Evolutionary conservation across 169 alveolate genomes (phyloP).

Genomic region (Plasmodium fragile): DNA sequence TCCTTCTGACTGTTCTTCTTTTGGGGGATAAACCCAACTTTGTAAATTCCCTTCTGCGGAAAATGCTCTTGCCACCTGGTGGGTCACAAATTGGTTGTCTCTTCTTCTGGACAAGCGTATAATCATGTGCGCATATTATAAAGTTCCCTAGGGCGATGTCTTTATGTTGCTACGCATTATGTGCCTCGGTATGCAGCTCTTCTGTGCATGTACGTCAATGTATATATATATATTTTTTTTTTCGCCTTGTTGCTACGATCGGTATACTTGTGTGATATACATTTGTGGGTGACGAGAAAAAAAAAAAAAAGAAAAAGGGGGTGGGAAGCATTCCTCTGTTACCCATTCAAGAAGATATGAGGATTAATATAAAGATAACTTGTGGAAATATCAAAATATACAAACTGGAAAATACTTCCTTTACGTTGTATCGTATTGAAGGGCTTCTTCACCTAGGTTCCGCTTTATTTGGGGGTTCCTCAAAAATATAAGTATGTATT

Average conservation of each 20-base stretch:
- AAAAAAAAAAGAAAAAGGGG: background rate
- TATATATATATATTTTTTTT: background rate
- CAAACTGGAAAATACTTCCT: background rate
- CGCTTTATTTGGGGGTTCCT: background rate
- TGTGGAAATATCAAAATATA: background rate
- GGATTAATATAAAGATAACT: background rate
- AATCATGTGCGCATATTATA: background rate
- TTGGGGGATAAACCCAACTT: background rate
- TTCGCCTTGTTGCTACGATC: background rate
- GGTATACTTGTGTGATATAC: background rate
- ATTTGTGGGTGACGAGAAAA: background rate
- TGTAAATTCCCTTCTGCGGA: background rate
- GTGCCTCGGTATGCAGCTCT: background rate
- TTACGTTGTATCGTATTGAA: background rate
- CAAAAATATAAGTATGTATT: background rate
- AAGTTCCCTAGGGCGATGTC: constrained; percentile 2
- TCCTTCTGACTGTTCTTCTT: background rate
- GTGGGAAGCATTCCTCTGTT: background rate
- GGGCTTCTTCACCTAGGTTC: background rate
- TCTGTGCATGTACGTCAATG: background rate
- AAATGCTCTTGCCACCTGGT: background rate
- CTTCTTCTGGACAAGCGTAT: background rate
- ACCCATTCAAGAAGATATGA: background rate
- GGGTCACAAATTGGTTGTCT: background rate
- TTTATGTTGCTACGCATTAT: constrained; percentile 13